These are phyloP conservation scores for Tetrapisispora arboricola DNA, from an alignment of 805 yeast genomes.

Conservation along the genomic window DNA sequence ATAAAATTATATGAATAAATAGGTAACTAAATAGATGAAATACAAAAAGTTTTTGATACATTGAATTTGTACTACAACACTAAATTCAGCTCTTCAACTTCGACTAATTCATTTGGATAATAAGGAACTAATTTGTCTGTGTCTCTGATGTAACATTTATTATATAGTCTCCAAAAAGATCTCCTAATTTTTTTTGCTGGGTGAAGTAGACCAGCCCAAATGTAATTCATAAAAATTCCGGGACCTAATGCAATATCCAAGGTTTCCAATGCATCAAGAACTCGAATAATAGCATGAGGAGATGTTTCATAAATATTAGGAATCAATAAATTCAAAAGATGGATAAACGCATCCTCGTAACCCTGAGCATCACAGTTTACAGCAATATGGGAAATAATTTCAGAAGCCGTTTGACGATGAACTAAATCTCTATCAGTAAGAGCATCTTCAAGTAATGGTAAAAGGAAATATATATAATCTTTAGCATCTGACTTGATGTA, in stretches of 20 bases:
- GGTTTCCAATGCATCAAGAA: constrained; percentile 71
- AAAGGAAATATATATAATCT: constrained; percentile 71
- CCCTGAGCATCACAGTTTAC: constrained; percentile 67
- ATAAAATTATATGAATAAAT: too few relatives aligned
- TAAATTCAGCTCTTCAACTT: constrained; percentile 44
- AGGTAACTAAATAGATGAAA: not conserved
- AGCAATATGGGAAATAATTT: constrained; percentile 74
- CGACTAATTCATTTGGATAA: constrained; percentile 47
- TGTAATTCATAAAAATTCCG: constrained; percentile 63
- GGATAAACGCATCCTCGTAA: constrained; percentile 73
- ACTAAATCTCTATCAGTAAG: constrained; percentile 83
- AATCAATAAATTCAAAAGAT: constrained; percentile 65
- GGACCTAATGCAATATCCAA: constrained; percentile 63
- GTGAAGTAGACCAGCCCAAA: constrained; percentile 85
- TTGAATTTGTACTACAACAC: constrained; percentile 12
- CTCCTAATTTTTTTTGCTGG: constrained; percentile 81
- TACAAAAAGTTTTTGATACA: too few relatives aligned
- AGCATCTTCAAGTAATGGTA: constrained; percentile 81
- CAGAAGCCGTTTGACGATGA: constrained; percentile 91
- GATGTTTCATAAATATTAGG: constrained; percentile 93
- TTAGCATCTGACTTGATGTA: constrained; percentile 72
- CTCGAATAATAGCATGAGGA: constrained; percentile 83
- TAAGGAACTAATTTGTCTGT: constrained; percentile 72
- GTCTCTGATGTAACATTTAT: constrained; percentile 61
- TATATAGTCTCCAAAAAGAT: constrained; percentile 80